These are phyloP conservation scores for Verticillium dahliae DNA, from an alignment of 2,329 filamentous ascomycete species.

Conservation along the genomic window DNA sequence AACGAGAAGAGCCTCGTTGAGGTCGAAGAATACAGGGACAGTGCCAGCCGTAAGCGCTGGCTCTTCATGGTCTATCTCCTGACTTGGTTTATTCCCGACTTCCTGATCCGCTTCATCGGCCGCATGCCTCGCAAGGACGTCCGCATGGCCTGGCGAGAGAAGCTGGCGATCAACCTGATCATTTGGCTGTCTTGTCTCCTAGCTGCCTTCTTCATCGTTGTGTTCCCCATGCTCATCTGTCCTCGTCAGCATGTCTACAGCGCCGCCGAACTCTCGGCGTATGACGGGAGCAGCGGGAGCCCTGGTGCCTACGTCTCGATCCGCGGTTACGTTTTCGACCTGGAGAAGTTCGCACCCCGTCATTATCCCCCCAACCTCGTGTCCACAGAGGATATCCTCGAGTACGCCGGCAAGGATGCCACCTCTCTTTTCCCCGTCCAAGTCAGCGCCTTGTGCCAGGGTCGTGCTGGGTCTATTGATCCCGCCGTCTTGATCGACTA, in stretches of 20 bases:
- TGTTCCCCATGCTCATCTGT: constrained; percentile 83
- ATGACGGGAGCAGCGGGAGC: constrained; percentile 63
- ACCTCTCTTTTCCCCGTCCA: constrained; percentile 88
- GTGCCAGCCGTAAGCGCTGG: constrained; percentile 82
- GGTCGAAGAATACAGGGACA: constrained; percentile 77
- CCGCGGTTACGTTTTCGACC: constrained; percentile 82
- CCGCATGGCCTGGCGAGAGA: constrained; percentile 90
- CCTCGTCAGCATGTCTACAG: constrained; percentile 87
- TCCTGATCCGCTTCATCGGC: constrained; percentile 68
- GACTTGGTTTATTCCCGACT: constrained; percentile 85
- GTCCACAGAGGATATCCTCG: constrained; percentile 56
- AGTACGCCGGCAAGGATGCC: constrained; percentile 85
- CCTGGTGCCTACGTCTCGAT: constrained; percentile 67
- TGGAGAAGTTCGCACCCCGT: constrained; percentile 62
- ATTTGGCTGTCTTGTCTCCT: constrained; percentile 83
- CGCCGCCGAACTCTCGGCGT: constrained; percentile 63
- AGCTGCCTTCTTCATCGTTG: constrained; percentile 82
- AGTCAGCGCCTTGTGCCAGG: constrained; percentile 84
- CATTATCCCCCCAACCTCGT: constrained; percentile 68
- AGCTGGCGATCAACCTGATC: constrained; percentile 93
- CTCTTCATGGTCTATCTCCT: constrained; percentile 74
- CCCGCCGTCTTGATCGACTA: constrained; percentile 80
- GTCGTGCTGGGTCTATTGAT: constrained; percentile 58
- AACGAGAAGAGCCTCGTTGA: constrained; percentile 87
- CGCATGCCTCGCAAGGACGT: constrained; percentile 90